Conservation (phyloP, 768 basidiomycete species). For the Lentinula raphanica region DNA sequence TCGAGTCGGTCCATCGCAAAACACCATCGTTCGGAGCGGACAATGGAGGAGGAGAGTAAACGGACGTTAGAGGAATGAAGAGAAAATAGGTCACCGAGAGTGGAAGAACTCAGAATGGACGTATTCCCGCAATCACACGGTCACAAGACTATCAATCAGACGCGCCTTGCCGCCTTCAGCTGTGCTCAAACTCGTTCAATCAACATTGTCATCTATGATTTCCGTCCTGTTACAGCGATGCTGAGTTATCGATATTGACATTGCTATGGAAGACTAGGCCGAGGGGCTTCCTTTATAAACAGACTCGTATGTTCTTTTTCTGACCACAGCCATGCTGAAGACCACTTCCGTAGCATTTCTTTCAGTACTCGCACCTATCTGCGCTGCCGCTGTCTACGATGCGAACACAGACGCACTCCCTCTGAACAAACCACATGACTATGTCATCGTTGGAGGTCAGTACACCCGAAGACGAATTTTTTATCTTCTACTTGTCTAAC, state of each 20-base stretch:
- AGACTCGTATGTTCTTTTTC: background rate
- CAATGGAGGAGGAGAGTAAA: background rate
- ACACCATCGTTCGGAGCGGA: background rate
- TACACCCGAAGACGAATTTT: background rate
- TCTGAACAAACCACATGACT: slow-evolving; percentile 19
- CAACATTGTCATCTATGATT: background rate
- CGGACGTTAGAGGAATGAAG: background rate
- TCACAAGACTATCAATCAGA: background rate
- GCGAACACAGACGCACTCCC: slow-evolving; percentile 1
- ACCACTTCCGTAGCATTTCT: background rate
- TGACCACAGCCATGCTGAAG: background rate
- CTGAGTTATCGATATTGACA: background rate
- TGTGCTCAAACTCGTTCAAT: background rate
- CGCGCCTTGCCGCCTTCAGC: background rate
- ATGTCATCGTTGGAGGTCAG: slow-evolving; percentile 26
- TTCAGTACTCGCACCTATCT: background rate
- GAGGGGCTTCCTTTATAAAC: background rate
- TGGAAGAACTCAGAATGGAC: background rate
- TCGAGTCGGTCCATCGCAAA: background rate
- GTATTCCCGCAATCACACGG: background rate
- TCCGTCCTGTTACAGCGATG: background rate
- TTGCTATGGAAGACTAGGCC: background rate
- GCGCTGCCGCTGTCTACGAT: background rate
- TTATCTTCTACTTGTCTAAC: background rate
- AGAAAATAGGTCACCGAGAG: no score